Conservation (phyloP, 768 basidiomycete species). For the Rhodotorula babjevae region DNA sequence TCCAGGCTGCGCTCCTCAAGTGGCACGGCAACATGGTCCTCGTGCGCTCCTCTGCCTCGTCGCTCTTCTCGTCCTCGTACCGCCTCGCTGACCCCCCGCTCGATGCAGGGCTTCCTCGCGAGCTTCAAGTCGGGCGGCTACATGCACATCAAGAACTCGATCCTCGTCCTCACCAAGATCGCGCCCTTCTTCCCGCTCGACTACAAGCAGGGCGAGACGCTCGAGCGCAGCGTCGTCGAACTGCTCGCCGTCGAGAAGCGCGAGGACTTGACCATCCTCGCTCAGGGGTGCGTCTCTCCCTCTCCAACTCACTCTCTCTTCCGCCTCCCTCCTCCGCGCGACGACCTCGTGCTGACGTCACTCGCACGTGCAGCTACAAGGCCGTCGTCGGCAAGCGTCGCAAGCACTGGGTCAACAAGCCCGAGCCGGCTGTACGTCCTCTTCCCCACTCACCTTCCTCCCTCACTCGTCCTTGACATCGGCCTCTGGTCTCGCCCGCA, state of each 20-base stretch:
- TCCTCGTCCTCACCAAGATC: conserved; percentile 86
- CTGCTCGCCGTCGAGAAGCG: conserved; percentile 70
- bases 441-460: neutral
- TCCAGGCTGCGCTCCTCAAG: conserved; percentile 68
- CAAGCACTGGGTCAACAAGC: conserved; percentile 27
- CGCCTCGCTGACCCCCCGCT: neutral
- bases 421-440: neutral
- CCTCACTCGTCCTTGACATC: no score
- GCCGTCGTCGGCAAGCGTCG: conserved; percentile 32
- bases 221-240: conserved; percentile 25
- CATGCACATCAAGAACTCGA: conserved; percentile 96
- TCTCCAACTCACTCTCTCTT: no score
- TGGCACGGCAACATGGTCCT: conserved; percentile 73
- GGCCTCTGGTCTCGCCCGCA: no score
- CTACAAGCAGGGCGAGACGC: conserved; percentile 60
- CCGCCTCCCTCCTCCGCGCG: no score
- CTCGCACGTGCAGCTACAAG: conserved; percentile 20
- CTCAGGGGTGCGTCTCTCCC: conserved; percentile 40
- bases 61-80: neutral
- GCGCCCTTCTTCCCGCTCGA: conserved; percentile 81
- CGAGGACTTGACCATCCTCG: conserved; percentile 45
- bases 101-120: conserved; percentile 63
- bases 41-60: conserved; percentile 52
- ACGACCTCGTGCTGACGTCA: neutral
- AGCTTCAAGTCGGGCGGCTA: conserved; percentile 85